Base-by-base conservation (phyloP, 352 stramenopile species). In the Globisporangium paddicum region DNA sequence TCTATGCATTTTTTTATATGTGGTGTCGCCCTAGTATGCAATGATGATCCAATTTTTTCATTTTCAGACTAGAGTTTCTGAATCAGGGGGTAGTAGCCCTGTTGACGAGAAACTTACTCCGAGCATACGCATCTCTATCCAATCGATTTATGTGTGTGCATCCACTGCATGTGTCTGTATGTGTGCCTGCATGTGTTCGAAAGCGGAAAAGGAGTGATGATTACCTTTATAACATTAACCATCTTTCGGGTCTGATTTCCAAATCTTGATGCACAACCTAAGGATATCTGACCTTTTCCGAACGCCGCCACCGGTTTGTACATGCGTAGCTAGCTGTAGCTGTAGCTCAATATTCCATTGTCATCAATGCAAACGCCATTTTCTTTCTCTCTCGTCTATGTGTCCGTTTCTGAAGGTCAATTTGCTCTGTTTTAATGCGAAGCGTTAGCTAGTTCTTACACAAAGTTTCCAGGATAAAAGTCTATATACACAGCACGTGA, bases 51-150 rank as follows among this genome's bases (percentile, higher is more conserved):
- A 73, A 58, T 55, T 70, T 73, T 89, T 81, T 73, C 54, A 85
- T 81, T 91, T 90, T 93, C 83, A 93, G 81, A 93, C 82, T 93
- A 93, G 81, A 93, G 83, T 93, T 93, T 91, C 83, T 91, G 81
- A 93, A 88, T 77, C 75, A 72, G 72, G 82, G 74, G 79, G 81
- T 93, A 91, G 83, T 93, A 93, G 83, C 81, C 81, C 62, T 68
- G 79, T 79, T 91, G 81, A 73, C 79, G 82, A 91, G 69, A 76
- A 66, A 44, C 60, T 76, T 73, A 77, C 69, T 89, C 81, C 37
- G 81, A 90, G 81, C 79, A 93, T 88, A 83, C 72, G 37, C 52
- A 51, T 32, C 47, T 56, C n/a, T n/a, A n/a, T 52, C 16, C 59
- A 63, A 63, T 44, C 41, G 53, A 62, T 28, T 56, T 23, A 30